Evolutionary conservation across 805 yeast genomes (phyloP).

Genomic region (Schizosaccharomyces japonicus): DNA sequence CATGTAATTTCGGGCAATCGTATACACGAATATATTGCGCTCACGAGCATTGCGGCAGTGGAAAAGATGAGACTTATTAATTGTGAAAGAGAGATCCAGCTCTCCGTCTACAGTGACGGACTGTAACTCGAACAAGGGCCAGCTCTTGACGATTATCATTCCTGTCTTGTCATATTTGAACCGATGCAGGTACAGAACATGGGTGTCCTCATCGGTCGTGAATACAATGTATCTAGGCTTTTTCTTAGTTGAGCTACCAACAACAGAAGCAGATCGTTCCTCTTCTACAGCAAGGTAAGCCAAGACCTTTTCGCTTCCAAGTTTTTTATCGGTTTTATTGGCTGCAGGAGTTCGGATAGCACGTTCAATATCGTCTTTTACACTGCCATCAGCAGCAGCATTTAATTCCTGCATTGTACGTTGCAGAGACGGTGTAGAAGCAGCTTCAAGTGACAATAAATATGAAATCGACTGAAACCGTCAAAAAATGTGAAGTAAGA

Average conservation of each 20-base stretch:
- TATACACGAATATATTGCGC: not conserved
- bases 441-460: too few relatives aligned
- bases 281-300: conserved; percentile 1
- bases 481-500: too few relatives aligned
- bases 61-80: not conserved
- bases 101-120: not conserved
- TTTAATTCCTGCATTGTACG: too few relatives aligned
- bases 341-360: too few relatives aligned
- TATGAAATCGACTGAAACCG: too few relatives aligned
- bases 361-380: too few relatives aligned
- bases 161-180: not conserved
- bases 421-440: too few relatives aligned
- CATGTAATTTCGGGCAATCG: not conserved
- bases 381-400: too few relatives aligned
- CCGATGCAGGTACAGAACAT: not conserved
- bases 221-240: not conserved
- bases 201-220: not conserved
- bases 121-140: conserved; percentile 1
- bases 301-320: not conserved
- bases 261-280: not conserved
- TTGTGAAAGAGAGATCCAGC: not conserved
- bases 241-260: not conserved
- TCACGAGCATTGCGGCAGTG: not conserved
- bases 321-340: not conserved
- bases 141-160: not conserved